These are phyloP conservation scores for Capsicum rhomboideum DNA, from an alignment of 257 asterid species.

Conservation along the genomic window DNA sequence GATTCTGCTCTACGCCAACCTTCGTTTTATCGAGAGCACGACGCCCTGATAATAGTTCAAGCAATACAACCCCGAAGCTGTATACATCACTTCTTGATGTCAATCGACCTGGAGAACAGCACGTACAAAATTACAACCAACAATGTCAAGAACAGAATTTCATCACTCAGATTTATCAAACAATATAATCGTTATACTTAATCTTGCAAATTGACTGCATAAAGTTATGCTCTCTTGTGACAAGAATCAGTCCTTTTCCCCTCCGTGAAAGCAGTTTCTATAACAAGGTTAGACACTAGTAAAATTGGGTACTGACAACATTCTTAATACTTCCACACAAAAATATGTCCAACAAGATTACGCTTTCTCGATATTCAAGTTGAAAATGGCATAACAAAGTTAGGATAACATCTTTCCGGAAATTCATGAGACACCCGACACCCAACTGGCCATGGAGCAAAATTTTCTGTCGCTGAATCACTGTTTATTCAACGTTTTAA, in stretches of 20 bases:
- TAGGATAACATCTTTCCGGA: background rate
- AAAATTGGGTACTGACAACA: background rate
- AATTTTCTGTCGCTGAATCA: background rate
- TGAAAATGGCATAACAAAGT: background rate
- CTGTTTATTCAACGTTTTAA: background rate
- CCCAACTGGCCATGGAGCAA: background rate
- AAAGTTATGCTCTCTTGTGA: background rate
- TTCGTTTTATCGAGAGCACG: constrained; percentile 59
- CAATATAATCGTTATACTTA: background rate
- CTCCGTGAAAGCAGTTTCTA: background rate
- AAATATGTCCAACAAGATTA: background rate
- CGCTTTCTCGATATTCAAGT: background rate
- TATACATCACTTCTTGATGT: constrained; percentile 63
- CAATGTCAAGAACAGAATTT: background rate
- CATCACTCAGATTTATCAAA: background rate
- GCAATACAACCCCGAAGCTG: constrained; percentile 74
- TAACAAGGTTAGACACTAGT: background rate
- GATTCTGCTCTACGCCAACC: constrained; percentile 53
- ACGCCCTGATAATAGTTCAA: constrained; percentile 61
- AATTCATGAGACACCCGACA: background rate
- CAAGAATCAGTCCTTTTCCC: background rate
- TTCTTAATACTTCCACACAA: background rate
- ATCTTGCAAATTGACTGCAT: background rate
- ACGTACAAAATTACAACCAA: background rate
- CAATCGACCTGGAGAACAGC: constrained; percentile 41